phyloP scores from a whole-genome alignment of 192 early-diverging fungal genomes.

The Entrophospora sp. region DNA sequence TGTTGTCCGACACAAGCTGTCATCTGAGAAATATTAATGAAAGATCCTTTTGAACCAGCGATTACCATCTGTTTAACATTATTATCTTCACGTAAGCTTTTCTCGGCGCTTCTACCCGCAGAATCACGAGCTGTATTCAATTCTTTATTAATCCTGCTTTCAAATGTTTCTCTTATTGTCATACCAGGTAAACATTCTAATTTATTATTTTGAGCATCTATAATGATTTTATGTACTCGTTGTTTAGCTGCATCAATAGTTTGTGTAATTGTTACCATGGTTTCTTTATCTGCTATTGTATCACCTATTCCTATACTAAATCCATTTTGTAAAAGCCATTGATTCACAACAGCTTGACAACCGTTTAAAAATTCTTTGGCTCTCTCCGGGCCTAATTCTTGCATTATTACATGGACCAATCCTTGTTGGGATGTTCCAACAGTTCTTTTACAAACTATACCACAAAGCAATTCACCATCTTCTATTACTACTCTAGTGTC shows the following conservation, averaged over 20 bases:
- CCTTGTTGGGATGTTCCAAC: constrained; percentile 82
- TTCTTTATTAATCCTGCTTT: constrained; percentile 75
- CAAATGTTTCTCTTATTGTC: constrained; percentile 88
- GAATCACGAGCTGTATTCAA: constrained; percentile 87
- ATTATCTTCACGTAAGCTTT: constrained; percentile 79
- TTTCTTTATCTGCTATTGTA: constrained; percentile 80
- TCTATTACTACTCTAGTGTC: constrained; percentile 87
- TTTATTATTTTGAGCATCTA: constrained; percentile 72
- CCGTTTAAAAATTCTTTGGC: constrained; percentile 89
- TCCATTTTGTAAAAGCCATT: constrained; percentile 89
- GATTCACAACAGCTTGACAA: constrained; percentile 86
- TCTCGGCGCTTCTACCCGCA: constrained; percentile 78
- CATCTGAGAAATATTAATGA: constrained; percentile 98
- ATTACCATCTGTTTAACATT: constrained; percentile 97
- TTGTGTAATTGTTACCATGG: constrained; percentile 69
- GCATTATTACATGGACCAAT: constrained; percentile 89
- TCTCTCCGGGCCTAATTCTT: constrained; percentile 81
- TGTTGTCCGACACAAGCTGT: constrained; percentile 98
- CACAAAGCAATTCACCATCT: constrained; percentile 86
- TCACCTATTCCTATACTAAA: constrained; percentile 98
- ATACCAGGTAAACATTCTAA: constrained; percentile 83
- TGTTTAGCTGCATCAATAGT: constrained; percentile 67
- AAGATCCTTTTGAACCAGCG: constrained; percentile 92
- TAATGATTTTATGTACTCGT: constrained; percentile 74
- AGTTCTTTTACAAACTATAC: constrained; percentile 92